Base-by-base conservation (phyloP, 495 filamentous ascomycete species). In the Pyronema domesticum region DNA sequence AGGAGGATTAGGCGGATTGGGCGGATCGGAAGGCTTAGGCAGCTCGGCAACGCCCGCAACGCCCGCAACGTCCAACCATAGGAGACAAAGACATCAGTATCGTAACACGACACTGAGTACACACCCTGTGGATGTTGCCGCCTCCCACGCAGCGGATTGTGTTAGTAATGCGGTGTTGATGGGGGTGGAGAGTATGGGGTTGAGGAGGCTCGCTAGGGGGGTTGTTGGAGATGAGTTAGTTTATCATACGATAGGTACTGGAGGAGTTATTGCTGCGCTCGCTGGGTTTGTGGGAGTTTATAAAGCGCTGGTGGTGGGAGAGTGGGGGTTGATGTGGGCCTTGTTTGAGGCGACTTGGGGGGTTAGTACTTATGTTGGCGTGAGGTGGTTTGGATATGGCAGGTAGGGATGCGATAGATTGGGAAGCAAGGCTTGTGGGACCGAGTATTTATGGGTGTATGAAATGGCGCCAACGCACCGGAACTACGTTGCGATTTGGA, bases 311-410 rank as follows among this genome's bases (percentile, higher is more conserved):
- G 58, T 58, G 10, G 15, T 46, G 37, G 62, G 55, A 7, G 62
- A 65, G 36, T 61, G 61, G 61, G 61, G 51, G 8, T 46, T 64
- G 39, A 65, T 60, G 58, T 65, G 55, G 51, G 37, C 57, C 52
- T 18, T 64, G 9, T 65, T 64, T 30, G 58, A 65, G 52, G 58
- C 56, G 13, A 65, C 52, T 36, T 65, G 60, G 52, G 61, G 55
- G 51, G 53, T 48, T 45, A 58, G 48, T 43, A 58, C 58, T 23
- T 56, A 50, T 39, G 55, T 65, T 9, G 62, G 62, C 8, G 37
- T 58, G 3, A 55, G 45, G 45, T 64, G 55, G 61, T 65, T 65
- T 46, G 62, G 61, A 57, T 64, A 55, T 55, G n/a, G 35, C 2
- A 53, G 34, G 15, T 9, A 33, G 13, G 34, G 34, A 37, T 42